These are phyloP conservation scores for Cyberlindnera misumaiensis DNA, from an alignment of 805 yeast genomes.

Conservation along the genomic window DNA sequence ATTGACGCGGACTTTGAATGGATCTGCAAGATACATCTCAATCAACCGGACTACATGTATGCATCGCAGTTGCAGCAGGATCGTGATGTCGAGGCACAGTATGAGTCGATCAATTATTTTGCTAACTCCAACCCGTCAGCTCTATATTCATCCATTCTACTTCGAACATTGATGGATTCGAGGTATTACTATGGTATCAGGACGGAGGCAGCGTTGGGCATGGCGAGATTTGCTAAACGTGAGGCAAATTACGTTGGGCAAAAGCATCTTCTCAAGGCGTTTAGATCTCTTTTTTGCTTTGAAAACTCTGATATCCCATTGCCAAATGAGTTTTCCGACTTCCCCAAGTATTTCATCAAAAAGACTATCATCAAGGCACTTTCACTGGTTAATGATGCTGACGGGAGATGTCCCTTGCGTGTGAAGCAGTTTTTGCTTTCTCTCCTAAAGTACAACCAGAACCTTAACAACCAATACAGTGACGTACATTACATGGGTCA, in stretches of 20 bases:
- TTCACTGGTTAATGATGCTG: slow-evolving; percentile 51
- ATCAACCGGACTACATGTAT: slow-evolving; percentile 93
- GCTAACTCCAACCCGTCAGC: slow-evolving; percentile 51
- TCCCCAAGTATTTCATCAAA: slow-evolving; percentile 61
- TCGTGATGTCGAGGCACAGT: slow-evolving; percentile 92
- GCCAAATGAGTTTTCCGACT: slow-evolving; percentile 74
- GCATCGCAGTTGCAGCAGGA: slow-evolving; percentile 92
- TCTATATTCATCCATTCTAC: slow-evolving; percentile 67
- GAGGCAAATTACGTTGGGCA: slow-evolving; percentile 66
- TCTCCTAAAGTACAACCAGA: slow-evolving; percentile 77
- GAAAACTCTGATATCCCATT: slow-evolving; percentile 58
- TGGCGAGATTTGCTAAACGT: slow-evolving; percentile 59
- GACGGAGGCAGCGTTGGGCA: slow-evolving; percentile 75
- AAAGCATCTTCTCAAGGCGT: slow-evolving; percentile 63
- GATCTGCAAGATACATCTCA: slow-evolving; percentile 76
- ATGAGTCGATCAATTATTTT: slow-evolving; percentile 73
- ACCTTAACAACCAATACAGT: slow-evolving; percentile 66
- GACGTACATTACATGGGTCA: slow-evolving; percentile 63
- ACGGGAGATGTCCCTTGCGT: slow-evolving; percentile 54
- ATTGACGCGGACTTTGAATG: slow-evolving; percentile 98
- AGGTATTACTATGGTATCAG: slow-evolving; percentile 88
- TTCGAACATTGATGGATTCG: slow-evolving; percentile 75
- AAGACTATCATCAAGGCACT: slow-evolving; percentile 61
- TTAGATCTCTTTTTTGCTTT: slow-evolving; percentile 67
- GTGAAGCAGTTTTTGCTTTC: slow-evolving; percentile 61